phyloP scores from a whole-genome alignment of 352 stramenopile species.

The Phytophthora sp. region DNA sequence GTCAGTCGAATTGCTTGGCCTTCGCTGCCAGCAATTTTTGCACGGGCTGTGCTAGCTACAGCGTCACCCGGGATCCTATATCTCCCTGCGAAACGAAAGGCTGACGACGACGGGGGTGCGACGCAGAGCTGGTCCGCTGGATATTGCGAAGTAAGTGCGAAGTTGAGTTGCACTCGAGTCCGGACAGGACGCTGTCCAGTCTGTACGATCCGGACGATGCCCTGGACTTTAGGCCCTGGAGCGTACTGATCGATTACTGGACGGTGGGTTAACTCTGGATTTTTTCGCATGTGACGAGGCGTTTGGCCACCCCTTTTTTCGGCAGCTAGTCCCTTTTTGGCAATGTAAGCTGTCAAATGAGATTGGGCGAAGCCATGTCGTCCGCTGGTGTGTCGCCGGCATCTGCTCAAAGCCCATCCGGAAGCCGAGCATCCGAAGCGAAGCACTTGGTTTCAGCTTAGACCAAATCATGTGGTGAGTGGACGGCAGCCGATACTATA shows the following conservation, averaged over 20 bases:
- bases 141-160: neutral
- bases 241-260: slow-evolving; percentile 13
- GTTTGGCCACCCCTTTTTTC: slow-evolving; percentile 6
- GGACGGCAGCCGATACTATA: no score
- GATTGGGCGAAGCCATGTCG: slow-evolving; percentile 33
- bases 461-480: slow-evolving; percentile 4
- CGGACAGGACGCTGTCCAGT: neutral
- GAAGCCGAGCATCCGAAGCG: slow-evolving; percentile 18
- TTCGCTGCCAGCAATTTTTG: slow-evolving; percentile 21
- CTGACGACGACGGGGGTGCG: neutral
- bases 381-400: slow-evolving; percentile 4
- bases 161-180: slow-evolving; percentile 25
- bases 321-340: slow-evolving; percentile 8
- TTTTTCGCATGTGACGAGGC: slow-evolving; percentile 37
- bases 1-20: slow-evolving; percentile 12
- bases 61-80: no score
- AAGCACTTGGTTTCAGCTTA: slow-evolving; percentile 29
- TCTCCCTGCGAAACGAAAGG: neutral
- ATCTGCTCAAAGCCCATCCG: slow-evolving; percentile 15
- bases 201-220: neutral
- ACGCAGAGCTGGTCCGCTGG: slow-evolving; percentile 17
- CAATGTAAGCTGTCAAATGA: slow-evolving; percentile 19
- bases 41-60: slow-evolving; percentile 9
- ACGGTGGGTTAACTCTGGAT: slow-evolving; percentile 18
- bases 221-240: slow-evolving; percentile 12